phyloP scores from a whole-genome alignment of 148 eudicot species.

The Camellia sinensis region DNA sequence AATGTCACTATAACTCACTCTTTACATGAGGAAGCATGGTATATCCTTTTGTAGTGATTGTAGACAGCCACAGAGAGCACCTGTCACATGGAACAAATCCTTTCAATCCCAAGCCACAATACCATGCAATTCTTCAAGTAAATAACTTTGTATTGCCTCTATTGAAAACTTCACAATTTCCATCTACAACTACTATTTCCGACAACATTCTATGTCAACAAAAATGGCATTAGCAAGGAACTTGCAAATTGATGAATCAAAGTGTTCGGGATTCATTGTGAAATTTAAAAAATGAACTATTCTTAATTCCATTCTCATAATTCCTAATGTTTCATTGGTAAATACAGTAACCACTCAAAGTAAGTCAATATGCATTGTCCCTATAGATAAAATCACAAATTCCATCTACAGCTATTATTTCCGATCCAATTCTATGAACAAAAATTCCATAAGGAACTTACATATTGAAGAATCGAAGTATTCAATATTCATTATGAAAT shows the following conservation, averaged over 20 bases:
- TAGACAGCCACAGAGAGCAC: conserved; percentile 35
- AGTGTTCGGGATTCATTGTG: no score
- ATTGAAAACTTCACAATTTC: no score
- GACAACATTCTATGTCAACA: no score
- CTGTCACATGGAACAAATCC: conserved; percentile 15
- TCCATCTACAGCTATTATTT: background rate
- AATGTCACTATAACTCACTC: conserved; percentile 33
- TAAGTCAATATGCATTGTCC: background rate
- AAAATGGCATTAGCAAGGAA: no score
- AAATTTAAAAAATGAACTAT: no score
- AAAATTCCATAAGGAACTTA: background rate
- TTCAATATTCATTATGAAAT: background rate
- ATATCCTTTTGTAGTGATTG: conserved; percentile 44
- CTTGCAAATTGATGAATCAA: no score
- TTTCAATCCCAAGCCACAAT: conserved; percentile 9
- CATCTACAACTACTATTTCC: no score
- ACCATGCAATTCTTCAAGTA: background rate
- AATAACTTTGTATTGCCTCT: no score
- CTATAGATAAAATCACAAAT: background rate
- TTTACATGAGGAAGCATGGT: conserved; percentile 31
- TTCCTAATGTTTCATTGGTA: no score
- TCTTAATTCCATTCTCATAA: no score
- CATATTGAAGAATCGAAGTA: background rate
- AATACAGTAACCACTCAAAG: background rate
- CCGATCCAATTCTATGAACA: background rate